A percentile compares a stretch with the other conserved stretches of the same genome.
phyloP scores from a whole-genome alignment of 805 yeast species.

The Myxozyma udenii region DNA sequence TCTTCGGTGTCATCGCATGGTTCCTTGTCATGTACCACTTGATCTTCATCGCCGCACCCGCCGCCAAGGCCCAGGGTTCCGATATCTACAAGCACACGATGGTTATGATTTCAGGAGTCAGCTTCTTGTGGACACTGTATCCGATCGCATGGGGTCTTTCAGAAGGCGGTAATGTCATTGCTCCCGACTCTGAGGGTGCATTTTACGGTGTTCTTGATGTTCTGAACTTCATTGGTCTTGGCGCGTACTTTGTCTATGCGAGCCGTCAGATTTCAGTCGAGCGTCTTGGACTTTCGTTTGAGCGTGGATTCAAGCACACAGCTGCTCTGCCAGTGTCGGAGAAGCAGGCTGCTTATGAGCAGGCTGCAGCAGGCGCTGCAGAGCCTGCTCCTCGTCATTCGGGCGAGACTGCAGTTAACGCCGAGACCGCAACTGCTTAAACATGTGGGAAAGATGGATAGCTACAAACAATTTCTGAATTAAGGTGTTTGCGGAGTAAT shows the following conservation, averaged over 20 bases:
- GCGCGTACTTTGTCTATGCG: slow-evolving; percentile 29
- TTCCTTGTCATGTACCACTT: slow-evolving; percentile 45
- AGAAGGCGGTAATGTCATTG: slow-evolving; percentile 59
- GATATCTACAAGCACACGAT: slow-evolving; percentile 25
- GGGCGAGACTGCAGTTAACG: slow-evolving; percentile 11
- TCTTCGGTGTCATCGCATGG: slow-evolving; percentile 49
- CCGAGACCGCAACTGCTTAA: neutral
- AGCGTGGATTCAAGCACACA: slow-evolving; percentile 8
- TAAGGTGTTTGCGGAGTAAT: too few species aligned
- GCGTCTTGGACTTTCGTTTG: slow-evolving; percentile 29
- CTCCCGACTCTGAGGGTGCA: slow-evolving; percentile 31
- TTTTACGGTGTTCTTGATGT: slow-evolving; percentile 45
- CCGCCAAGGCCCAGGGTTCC: slow-evolving; percentile 33
- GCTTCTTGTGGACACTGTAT: slow-evolving; percentile 50
- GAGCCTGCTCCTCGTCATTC: slow-evolving; percentile 3
- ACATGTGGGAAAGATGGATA: too few species aligned
- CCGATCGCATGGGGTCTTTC: slow-evolving; percentile 53
- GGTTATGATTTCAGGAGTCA: slow-evolving; percentile 28
- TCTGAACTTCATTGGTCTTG: slow-evolving; percentile 40
- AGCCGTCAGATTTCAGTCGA: slow-evolving; percentile 30
- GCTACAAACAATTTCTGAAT: too few species aligned
- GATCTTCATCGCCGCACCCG: slow-evolving; percentile 25
- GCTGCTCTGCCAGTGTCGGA: slow-evolving; percentile 5
- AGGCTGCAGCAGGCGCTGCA: neutral
- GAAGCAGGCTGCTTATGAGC: slow-evolving; percentile 4